phyloP scores from a whole-genome alignment of 192 early-diverging fungal genomes.

The Thamnidium elegans region DNA sequence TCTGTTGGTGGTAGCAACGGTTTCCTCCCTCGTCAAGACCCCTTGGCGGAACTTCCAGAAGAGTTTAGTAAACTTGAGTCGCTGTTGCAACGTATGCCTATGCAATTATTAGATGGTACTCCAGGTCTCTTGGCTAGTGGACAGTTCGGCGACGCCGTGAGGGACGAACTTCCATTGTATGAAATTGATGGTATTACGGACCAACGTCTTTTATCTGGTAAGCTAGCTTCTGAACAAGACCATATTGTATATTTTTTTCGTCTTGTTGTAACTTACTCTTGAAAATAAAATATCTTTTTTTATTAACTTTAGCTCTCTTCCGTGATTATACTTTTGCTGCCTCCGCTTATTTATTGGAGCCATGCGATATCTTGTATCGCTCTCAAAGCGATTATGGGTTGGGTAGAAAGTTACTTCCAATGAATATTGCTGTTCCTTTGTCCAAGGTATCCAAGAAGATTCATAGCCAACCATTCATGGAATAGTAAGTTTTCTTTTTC shows the following conservation, averaged over 20 bases:
- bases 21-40: conserved; percentile 63
- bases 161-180: conserved; percentile 66
- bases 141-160: conserved; percentile 74
- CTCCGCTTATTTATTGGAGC: conserved; percentile 86
- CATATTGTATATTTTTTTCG: conserved; percentile 12
- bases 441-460: conserved; percentile 68
- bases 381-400: conserved; percentile 74
- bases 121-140: conserved; percentile 77
- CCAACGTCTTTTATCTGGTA: conserved; percentile 66
- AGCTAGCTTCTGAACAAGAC: conserved; percentile 2
- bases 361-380: conserved; percentile 78
- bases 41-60: conserved; percentile 63
- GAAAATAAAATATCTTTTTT: not conserved
- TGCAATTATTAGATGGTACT: conserved; percentile 61
- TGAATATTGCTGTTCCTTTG: conserved; percentile 77
- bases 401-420: conserved; percentile 70
- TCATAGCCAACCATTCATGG: conserved; percentile 73
- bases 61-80: conserved; percentile 68
- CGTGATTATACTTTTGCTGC: conserved; percentile 87
- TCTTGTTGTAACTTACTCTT: not conserved
- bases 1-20: conserved; percentile 58
- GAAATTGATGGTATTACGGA: conserved; percentile 73
- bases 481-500: conserved; percentile 42
- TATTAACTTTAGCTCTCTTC: conserved; percentile 61
- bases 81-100: conserved; percentile 76